These are phyloP conservation scores for Rhizophagus sp. DNA, from an alignment of 192 early-diverging fungal genomes.

Conservation along the genomic window DNA sequence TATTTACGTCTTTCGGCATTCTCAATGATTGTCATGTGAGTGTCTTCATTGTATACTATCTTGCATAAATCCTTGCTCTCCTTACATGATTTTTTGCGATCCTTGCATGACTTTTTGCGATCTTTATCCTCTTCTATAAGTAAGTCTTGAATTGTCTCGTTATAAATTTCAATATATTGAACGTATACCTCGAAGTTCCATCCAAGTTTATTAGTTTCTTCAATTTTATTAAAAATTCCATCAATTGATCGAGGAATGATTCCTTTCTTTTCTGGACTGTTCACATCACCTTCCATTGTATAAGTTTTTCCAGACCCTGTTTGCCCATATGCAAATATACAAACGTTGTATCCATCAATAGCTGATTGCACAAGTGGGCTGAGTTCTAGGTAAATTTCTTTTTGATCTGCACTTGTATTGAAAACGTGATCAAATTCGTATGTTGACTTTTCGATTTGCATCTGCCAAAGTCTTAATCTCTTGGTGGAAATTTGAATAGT, in stretches of 20 bases:
- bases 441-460: constrained; percentile 59
- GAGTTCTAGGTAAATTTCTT: constrained; percentile 91
- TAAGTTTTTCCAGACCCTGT: constrained; percentile 92
- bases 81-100: constrained; percentile 74
- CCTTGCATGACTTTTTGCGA: constrained; percentile 74
- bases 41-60: not conserved
- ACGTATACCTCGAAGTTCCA: constrained; percentile 90
- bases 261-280: constrained; percentile 56
- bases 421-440: constrained; percentile 92
- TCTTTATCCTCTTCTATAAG: constrained; percentile 66
- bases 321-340: constrained; percentile 98
- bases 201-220: constrained; percentile 70
- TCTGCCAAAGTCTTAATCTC: not conserved
- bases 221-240: constrained; percentile 82
- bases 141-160: constrained; percentile 88
- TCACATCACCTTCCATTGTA: constrained; percentile 73
- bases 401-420: constrained; percentile 64
- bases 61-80: constrained; percentile 76
- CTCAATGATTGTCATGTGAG: not conserved
- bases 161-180: constrained; percentile 96
- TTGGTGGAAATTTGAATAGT: not conserved
- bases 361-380: constrained; percentile 94
- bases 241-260: constrained; percentile 94
- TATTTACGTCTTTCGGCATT: not conserved
- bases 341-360: constrained; percentile 95